phyloP scores from a whole-genome alignment of 1,139 yeast genomes.

The Pichia sp. region DNA sequence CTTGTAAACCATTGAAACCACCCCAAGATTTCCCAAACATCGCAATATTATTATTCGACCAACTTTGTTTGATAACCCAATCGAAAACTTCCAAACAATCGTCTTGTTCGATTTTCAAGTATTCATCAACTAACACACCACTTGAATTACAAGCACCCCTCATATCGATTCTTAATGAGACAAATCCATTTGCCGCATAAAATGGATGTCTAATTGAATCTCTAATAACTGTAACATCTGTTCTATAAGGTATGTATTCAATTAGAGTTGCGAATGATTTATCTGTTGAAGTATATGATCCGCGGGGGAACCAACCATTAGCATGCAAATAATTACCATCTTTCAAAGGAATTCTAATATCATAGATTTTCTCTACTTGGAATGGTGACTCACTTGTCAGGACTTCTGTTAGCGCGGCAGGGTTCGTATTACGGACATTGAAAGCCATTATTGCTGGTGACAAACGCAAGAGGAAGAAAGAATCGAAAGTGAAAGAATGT shows the following conservation, averaged over 20 bases:
- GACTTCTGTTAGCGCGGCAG: conserved; percentile 17
- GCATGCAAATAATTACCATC: conserved; percentile 34
- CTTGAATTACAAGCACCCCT: conserved; percentile 37
- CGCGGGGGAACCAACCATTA: conserved; percentile 36
- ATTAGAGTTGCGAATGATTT: conserved; percentile 31
- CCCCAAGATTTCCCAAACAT: conserved; percentile 44
- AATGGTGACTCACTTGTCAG: conserved; percentile 27
- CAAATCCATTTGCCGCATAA: conserved; percentile 38
- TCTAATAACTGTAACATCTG: conserved; percentile 37
- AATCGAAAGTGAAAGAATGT: no score
- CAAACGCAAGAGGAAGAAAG: no score
- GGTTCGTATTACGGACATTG: conserved; percentile 23
- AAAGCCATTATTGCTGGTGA: conserved; percentile 22
- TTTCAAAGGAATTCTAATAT: conserved; percentile 30
- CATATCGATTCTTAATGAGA: conserved; percentile 37
- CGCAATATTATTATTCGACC: conserved; percentile 38
- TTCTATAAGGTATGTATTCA: conserved; percentile 38
- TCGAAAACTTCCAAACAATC: conserved; percentile 36
- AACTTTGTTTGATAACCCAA: conserved; percentile 33
- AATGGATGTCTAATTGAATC: conserved; percentile 38
- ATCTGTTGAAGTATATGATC: conserved; percentile 18
- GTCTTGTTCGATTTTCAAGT: conserved; percentile 34
- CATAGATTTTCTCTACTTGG: conserved; percentile 29
- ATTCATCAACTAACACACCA: conserved; percentile 35
- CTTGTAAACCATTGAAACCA: conserved; percentile 37